A percentile compares a stretch with the other conserved stretches of the same genome.
These are phyloP conservation scores for Ophiosphaerella narmari DNA, from an alignment of 2,329 filamentous ascomycete genomes.

Conservation along the genomic window DNA sequence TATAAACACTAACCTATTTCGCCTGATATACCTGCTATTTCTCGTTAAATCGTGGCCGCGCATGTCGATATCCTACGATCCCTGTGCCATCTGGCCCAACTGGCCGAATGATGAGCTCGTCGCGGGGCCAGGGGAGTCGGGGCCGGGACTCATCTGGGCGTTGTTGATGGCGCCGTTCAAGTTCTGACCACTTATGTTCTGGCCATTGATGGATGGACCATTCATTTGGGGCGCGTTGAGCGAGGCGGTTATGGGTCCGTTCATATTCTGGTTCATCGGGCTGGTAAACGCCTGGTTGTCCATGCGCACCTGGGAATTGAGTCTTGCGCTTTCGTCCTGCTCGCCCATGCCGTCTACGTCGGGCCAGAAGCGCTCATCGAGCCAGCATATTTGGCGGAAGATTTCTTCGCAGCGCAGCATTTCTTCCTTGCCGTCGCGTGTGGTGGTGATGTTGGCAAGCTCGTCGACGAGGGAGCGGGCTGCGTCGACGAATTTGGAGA, in stretches of 20 bases:
- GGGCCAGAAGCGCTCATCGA: constrained; percentile 56
- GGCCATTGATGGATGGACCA: constrained; percentile 6
- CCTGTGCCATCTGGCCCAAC: not conserved
- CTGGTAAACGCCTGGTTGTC: constrained; percentile 24
- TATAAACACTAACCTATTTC: no score
- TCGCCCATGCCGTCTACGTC: constrained; percentile 57
- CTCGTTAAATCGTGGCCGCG: no score
- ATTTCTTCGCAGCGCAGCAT: constrained; percentile 54
- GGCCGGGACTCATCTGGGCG: not conserved
- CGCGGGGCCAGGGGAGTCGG: no score
- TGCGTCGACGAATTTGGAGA: constrained; percentile 56
- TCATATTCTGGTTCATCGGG: constrained; percentile 16
- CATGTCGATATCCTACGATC: not conserved
- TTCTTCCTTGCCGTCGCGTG: constrained; percentile 54
- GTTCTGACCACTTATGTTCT: not conserved
- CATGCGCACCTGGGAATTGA: constrained; percentile 23
- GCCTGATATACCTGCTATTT: no score
- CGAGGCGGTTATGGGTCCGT: constrained; percentile 7
- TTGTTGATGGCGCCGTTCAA: constrained; percentile 12
- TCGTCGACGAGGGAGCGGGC: constrained; percentile 55
- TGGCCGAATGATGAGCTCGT: not conserved
- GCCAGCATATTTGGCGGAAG: constrained; percentile 54
- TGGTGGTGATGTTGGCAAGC: constrained; percentile 53
- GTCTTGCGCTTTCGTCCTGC: constrained; percentile 43
- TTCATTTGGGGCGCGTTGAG: constrained; percentile 12